Evolutionary conservation across 257 asterid species (phyloP).

Genomic region (Ehretia macrophylla): DNA sequence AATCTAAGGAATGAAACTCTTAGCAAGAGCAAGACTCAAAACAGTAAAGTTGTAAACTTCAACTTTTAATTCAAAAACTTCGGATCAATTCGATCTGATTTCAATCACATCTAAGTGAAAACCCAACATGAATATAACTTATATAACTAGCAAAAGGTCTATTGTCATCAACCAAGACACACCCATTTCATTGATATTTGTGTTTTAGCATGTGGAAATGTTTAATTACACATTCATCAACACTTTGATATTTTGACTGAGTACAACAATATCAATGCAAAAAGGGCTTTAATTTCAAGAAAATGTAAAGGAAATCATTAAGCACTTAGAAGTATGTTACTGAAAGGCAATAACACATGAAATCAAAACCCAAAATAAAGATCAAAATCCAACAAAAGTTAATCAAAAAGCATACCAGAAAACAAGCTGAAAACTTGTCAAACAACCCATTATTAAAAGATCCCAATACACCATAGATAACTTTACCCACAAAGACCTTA

Average conservation of each 20-base stretch:
- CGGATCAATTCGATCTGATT: background rate
- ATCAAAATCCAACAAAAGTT: no score
- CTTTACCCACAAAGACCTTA: no score
- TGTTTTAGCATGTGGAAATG: background rate
- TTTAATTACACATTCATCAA: background rate
- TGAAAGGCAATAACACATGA: no score
- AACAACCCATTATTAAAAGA: no score
- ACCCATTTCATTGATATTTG: background rate
- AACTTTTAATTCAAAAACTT: no score
- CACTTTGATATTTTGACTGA: background rate
- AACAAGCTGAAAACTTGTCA: no score
- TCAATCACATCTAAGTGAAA: background rate
- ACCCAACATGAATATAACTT: no score
- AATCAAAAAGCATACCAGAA: no score
- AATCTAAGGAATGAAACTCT: no score
- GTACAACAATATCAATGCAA: background rate
- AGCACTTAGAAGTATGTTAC: background rate
- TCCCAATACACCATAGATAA: no score
- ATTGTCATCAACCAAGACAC: no score
- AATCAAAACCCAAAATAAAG: no score
- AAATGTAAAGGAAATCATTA: background rate
- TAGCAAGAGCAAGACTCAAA: background rate
- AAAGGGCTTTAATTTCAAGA: background rate
- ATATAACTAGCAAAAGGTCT: background rate
- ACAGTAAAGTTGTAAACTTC: background rate